These are phyloP conservation scores for Nannochloris sp. DNA, from an alignment of 139 green algal genomes.

Conservation along the genomic window DNA sequence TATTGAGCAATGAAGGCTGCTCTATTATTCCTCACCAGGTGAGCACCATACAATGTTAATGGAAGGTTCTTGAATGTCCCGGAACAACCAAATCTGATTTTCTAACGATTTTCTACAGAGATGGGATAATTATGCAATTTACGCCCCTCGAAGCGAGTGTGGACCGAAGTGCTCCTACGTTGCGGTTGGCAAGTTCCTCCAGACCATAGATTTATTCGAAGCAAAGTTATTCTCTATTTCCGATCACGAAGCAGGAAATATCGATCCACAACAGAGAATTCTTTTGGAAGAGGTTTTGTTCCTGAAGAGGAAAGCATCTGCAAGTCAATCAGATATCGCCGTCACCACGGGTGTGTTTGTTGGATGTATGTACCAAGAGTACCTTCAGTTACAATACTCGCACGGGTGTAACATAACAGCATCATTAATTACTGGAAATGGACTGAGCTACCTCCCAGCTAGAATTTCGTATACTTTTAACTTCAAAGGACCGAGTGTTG, in stretches of 20 bases:
- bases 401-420: not conserved
- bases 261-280: constrained; percentile 68
- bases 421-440: constrained; percentile 25
- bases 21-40: too few relatives aligned
- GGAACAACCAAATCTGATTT: too few relatives aligned
- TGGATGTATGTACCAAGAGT: constrained; percentile 43
- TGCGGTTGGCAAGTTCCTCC: constrained; percentile 45
- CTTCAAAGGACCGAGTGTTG: constrained; percentile 25
- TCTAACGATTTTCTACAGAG: too few relatives aligned
- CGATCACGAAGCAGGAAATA: constrained; percentile 36
- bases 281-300: constrained; percentile 36
- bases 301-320: not conserved
- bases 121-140: too few relatives aligned
- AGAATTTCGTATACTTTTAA: constrained; percentile 47
- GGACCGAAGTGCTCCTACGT: too few relatives aligned
- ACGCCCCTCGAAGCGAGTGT: too few relatives aligned
- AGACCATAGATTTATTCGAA: constrained; percentile 43
- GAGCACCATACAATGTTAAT: too few relatives aligned
- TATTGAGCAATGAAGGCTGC: too few relatives aligned
- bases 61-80: too few relatives aligned
- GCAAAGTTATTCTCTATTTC: constrained; percentile 28
- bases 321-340: not conserved
- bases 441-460: constrained; percentile 40
- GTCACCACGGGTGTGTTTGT: constrained; percentile 28
- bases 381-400: constrained; percentile 5